Evolutionary conservation across 768 basidiomycete genomes (phyloP).

Genomic region (Cystobasidium ongulense): DNA sequence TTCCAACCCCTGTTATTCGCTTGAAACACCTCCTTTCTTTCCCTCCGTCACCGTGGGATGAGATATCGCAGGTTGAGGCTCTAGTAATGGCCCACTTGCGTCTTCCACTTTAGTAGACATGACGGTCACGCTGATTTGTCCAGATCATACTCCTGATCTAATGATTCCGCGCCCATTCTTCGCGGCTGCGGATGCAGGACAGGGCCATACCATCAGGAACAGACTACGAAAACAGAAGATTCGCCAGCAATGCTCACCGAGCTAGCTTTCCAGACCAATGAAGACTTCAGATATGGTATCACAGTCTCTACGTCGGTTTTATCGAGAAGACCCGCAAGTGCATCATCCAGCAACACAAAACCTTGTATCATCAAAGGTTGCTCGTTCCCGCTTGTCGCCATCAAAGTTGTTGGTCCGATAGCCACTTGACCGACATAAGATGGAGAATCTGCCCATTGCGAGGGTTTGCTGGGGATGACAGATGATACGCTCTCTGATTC

Average conservation of each 20-base stretch:
- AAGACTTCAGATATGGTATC: neutral
- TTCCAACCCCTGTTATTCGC: too few relatives aligned
- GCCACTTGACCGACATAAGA: neutral
- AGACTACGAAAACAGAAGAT: neutral
- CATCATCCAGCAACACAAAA: neutral
- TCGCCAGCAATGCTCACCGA: neutral
- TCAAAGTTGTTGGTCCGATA: neutral
- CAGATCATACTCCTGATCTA: too few relatives aligned
- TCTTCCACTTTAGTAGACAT: too few relatives aligned
- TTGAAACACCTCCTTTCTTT: too few relatives aligned
- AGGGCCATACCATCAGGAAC: too few relatives aligned
- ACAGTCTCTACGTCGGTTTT: neutral
- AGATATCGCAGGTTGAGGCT: too few relatives aligned
- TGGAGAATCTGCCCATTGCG: neutral
- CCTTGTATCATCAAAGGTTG: neutral
- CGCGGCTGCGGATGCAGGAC: too few relatives aligned
- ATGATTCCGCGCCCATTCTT: too few relatives aligned
- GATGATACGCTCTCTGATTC: neutral
- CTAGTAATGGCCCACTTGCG: too few relatives aligned
- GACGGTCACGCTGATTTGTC: too few relatives aligned
- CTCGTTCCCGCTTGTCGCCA: neutral
- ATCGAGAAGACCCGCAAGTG: neutral
- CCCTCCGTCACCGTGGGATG: too few relatives aligned
- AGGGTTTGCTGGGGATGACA: neutral
- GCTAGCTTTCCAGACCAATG: neutral